Conservation (phyloP, 352 stramenopile species). For the Thalassiosira delicatula region DNA sequence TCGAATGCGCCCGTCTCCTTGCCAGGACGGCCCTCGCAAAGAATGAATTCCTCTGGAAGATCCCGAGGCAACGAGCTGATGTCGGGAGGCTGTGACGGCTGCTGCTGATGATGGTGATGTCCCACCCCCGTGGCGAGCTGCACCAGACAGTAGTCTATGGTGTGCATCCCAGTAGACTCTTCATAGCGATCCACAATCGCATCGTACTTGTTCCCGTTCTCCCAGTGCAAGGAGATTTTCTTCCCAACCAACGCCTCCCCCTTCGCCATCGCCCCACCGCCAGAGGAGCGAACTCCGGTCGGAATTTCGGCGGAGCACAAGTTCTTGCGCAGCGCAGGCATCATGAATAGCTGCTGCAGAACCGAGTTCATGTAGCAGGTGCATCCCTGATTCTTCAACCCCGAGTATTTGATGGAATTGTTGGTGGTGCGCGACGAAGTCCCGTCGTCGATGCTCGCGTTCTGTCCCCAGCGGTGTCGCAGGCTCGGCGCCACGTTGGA, state of each 20-base stretch:
- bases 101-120: slow-evolving; percentile 34
- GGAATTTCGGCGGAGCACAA: slow-evolving; percentile 79
- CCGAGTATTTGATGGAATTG: slow-evolving; percentile 83
- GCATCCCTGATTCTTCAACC: slow-evolving; percentile 96
- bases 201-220: slow-evolving; percentile 92
- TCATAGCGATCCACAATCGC: slow-evolving; percentile 91
- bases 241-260: slow-evolving; percentile 87
- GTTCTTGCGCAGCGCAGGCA: slow-evolving; percentile 81
- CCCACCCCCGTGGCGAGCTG: slow-evolving; percentile 46
- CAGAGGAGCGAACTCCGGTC: slow-evolving; percentile 83
- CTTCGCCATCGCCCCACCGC: slow-evolving; percentile 81
- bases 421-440: slow-evolving; percentile 21
- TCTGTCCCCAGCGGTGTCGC: slow-evolving; percentile 79
- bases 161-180: slow-evolving; percentile 83
- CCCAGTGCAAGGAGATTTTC: slow-evolving; percentile 91
- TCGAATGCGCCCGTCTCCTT: slow-evolving; percentile 95
- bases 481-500: slow-evolving; percentile 70
- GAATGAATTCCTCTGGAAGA: slow-evolving; percentile 89
- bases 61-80: slow-evolving; percentile 83
- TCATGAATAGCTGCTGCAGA: slow-evolving; percentile 95
- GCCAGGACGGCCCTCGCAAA: slow-evolving; percentile 91
- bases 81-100: slow-evolving; percentile 65
- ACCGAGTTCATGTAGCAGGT: slow-evolving; percentile 99
- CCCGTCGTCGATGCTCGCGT: slow-evolving; percentile 48
- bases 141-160: slow-evolving; percentile 77